Base-by-base conservation (phyloP, 176 grass and related monocot species). In the Oryza officinalis region DNA sequence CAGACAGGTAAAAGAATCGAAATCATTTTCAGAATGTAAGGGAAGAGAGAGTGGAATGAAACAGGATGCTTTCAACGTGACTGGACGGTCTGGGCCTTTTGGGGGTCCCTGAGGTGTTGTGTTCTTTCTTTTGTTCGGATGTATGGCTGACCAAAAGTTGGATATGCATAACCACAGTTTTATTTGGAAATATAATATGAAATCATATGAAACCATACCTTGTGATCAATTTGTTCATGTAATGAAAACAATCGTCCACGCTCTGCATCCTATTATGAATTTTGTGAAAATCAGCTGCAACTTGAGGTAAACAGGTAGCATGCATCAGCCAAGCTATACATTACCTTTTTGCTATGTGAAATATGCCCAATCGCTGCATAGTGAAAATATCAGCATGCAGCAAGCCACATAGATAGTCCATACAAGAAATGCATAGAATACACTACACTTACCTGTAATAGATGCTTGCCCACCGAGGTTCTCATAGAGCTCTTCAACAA, bases 141-240 rank as follows among this genome's bases (percentile, higher is more conserved):
- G 30, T 14, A 47, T 13, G 13, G 45, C 15, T 15, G 45, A 47
- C 45, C 45, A 47, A 47, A 47, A 47, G 45, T 12, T 47, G 13
- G 45, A 47, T 15, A 47, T 47, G 45, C 45, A 60, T 10, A 60
- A 60, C 8, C 22, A 60, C 2, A 14, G 54, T 83, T 88, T 74
- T 23, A 82, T 10, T 64, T 77, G 45, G 45, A 37, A 17, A 31
- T 47, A 47, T 47, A 13, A 68, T 27, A 45, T 0, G 15, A 45
- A 86, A 40, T 28, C 59, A 82, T 86, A 45, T 5, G 1, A 59
- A 69, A 31, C 45, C 54, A 25, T 66, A 94, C 95, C 90, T 94
- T 97, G 75, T 94, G 90, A 73, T 91, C 80, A 89, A 93, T 98
- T 86, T 98, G 95, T 88, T 98, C 92, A 28, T 80, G 69, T 30